Conservation (phyloP, 2,329 filamentous ascomycete species). For the Pseudocercospora pini-densiflorae region DNA sequence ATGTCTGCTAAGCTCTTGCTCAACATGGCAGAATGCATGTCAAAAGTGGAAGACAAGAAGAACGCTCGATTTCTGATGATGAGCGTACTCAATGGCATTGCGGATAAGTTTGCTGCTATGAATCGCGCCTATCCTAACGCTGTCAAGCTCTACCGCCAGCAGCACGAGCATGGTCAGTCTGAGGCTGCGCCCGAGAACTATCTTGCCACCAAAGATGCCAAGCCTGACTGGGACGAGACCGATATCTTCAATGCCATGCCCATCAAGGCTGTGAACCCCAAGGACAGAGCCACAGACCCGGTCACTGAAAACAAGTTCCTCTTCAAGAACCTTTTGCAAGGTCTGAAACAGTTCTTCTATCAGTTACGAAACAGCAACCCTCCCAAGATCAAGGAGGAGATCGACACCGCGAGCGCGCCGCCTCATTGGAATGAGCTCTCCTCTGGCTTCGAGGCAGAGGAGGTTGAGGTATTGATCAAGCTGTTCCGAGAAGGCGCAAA, state of each 20-base stretch:
- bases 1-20: slow-evolving; percentile 98
- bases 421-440: slow-evolving; percentile 94
- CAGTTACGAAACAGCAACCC: slow-evolving; percentile 91
- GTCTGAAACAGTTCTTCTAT: slow-evolving; percentile 95
- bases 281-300: slow-evolving; percentile 86
- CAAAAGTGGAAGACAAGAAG: slow-evolving; percentile 88
- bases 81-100: slow-evolving; percentile 97
- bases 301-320: slow-evolving; percentile 97
- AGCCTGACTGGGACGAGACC: slow-evolving; percentile 95
- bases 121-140: slow-evolving; percentile 95
- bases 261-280: slow-evolving; percentile 91
- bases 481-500: slow-evolving; percentile 95
- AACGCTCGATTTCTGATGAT: slow-evolving; percentile 95
- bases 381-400: slow-evolving; percentile 55
- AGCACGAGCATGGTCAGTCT: slow-evolving; percentile 54
- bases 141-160: slow-evolving; percentile 84
- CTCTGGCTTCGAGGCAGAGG: slow-evolving; percentile 95
- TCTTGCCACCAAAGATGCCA: slow-evolving; percentile 77
- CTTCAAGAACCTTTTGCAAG: slow-evolving; percentile 95
- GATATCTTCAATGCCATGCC: slow-evolving; percentile 97
- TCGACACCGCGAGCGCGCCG: slow-evolving; percentile 79
- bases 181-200: slow-evolving; percentile 70
- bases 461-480: slow-evolving; percentile 95
- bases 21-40: slow-evolving; percentile 98
- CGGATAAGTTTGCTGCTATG: slow-evolving; percentile 98